Evolutionary conservation across 257 asterid species (phyloP).

Genomic region (Fraxinus anomala): DNA sequence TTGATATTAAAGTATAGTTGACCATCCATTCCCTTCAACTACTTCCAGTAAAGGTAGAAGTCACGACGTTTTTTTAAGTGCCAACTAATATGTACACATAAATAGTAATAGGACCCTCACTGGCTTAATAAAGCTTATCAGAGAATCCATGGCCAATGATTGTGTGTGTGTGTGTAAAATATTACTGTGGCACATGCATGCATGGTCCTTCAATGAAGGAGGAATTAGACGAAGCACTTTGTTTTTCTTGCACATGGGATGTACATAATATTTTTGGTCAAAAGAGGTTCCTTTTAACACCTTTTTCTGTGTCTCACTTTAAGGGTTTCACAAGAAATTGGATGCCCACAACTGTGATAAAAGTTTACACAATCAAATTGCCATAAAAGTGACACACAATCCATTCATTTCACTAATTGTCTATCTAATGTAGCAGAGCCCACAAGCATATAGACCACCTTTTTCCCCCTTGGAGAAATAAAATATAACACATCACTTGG

Average conservation of each 20-base stretch:
- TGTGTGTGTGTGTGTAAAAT: neutral
- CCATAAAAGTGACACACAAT: neutral
- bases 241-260: neutral
- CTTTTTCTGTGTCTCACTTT: constrained; percentile 4
- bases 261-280: neutral
- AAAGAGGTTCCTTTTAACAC: neutral
- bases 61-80: too few relatives aligned
- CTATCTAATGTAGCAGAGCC: neutral
- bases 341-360: too few relatives aligned
- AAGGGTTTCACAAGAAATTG: neutral
- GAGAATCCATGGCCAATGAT: neutral
- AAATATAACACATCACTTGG: too few relatives aligned
- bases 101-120: neutral
- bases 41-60: too few relatives aligned
- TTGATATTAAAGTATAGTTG: too few relatives aligned
- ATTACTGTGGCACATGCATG: neutral
- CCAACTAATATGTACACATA: neutral
- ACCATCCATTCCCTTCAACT: too few relatives aligned
- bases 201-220: neutral
- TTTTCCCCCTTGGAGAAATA: too few relatives aligned
- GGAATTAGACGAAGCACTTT: neutral
- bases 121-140: neutral
- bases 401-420: neutral
- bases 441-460: neutral
- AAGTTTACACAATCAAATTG: neutral